phyloP scores from a whole-genome alignment of 2,329 filamentous ascomycete species.

The Sphaceloma murrayae region DNA sequence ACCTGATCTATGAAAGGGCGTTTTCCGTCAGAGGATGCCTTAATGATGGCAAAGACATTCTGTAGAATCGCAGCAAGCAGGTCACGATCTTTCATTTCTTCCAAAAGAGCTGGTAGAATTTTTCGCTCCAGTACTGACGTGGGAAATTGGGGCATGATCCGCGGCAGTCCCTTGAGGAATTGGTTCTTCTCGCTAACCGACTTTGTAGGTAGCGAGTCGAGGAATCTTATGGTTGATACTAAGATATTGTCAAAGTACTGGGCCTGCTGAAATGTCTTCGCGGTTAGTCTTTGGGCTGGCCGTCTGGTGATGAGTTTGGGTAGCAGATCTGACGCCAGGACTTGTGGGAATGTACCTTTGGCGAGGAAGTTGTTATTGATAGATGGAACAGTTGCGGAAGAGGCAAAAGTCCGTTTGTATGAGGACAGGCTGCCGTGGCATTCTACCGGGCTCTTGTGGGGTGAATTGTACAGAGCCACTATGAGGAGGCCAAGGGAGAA shows the following conservation, averaged over 20 bases:
- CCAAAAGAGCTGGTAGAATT: conserved; percentile 74
- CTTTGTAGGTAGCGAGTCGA: conserved; percentile 85
- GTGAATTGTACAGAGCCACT: conserved; percentile 86
- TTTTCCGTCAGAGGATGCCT: conserved; percentile 64
- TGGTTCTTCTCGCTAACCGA: conserved; percentile 81
- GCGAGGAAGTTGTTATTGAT: conserved; percentile 76
- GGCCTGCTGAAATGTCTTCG: conserved; percentile 86
- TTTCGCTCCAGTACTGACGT: conserved; percentile 93
- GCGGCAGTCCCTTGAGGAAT: conserved; percentile 80
- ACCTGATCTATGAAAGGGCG: conserved; percentile 77
- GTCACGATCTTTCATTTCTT: conserved; percentile 89
- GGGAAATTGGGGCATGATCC: conserved; percentile 84
- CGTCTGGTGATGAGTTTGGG: conserved; percentile 78
- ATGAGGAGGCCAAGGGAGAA: conserved; percentile 87
- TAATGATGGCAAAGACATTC: conserved; percentile 84
- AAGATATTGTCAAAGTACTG: conserved; percentile 96
- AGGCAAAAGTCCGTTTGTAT: conserved; percentile 76
- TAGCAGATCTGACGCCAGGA: conserved; percentile 65
- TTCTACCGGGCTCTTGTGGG: conserved; percentile 78
- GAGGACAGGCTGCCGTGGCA: conserved; percentile 68
- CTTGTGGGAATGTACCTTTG: conserved; percentile 67
- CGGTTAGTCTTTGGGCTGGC: conserved; percentile 77
- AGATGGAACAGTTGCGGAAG: conserved; percentile 68
- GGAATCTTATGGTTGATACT: conserved; percentile 89
- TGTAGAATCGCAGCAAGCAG: conserved; percentile 76